These are phyloP conservation scores for Cladosporium sphaerospermum DNA, from an alignment of 2,329 filamentous ascomycete species.

Conservation along the genomic window DNA sequence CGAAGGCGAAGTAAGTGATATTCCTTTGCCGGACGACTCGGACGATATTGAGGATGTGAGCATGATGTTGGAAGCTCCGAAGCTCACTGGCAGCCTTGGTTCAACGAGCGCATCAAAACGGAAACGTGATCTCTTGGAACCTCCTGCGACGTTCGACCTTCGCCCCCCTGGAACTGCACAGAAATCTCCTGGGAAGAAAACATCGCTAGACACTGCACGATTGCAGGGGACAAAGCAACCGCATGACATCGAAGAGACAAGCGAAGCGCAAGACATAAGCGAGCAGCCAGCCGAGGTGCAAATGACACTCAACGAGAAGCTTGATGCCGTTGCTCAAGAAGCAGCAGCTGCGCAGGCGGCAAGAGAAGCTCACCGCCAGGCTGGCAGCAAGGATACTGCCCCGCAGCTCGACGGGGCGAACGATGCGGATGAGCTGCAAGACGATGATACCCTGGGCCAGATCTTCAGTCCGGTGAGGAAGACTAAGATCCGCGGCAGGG, in stretches of 20 bases:
- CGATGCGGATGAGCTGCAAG: constrained; percentile 39
- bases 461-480: constrained; percentile 29
- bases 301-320: constrained; percentile 42
- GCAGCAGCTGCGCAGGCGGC: constrained; percentile 38
- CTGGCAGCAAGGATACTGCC: background rate
- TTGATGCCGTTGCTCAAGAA: constrained; percentile 38
- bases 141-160: constrained; percentile 32
- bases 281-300: constrained; percentile 20
- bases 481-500: constrained; percentile 50
- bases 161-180: constrained; percentile 25
- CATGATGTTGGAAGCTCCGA: constrained; percentile 12
- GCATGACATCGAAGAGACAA: constrained; percentile 28
- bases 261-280: constrained; percentile 29
- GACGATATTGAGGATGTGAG: constrained; percentile 9
- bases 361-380: constrained; percentile 10
- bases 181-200: constrained; percentile 23
- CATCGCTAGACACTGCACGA: constrained; percentile 4
- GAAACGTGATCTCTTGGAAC: constrained; percentile 28
- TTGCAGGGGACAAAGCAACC: constrained; percentile 19
- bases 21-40: constrained; percentile 11
- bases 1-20: constrained; percentile 25
- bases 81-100: constrained; percentile 4
- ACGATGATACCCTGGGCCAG: constrained; percentile 39
- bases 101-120: constrained; percentile 21
- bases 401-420: constrained; percentile 18